Conservation (phyloP, 2,329 filamentous ascomycete genomes). For the Microsporum ferrugineum region DNA sequence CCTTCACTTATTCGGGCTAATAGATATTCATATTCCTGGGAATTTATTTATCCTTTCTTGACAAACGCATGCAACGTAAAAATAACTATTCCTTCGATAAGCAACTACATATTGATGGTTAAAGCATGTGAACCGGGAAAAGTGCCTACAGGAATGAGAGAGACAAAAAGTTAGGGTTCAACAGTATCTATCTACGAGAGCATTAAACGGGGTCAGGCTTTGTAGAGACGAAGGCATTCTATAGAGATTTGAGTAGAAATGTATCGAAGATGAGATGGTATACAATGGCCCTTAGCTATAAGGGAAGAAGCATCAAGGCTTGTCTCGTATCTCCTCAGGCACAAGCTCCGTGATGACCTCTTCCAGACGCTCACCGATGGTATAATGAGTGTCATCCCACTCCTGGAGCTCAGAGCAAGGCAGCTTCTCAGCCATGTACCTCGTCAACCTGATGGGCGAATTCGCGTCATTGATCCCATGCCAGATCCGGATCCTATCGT, state of each 20-base stretch:
- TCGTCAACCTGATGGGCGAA: conserved; percentile 23
- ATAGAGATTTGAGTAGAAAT: neutral
- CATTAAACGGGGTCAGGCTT: neutral
- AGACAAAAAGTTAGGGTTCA: neutral
- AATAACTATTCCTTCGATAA: too few relatives aligned
- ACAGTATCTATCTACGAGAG: neutral
- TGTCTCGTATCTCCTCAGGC: neutral
- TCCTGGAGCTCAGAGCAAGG: conserved; percentile 26
- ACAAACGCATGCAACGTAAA: too few relatives aligned
- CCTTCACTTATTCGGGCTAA: neutral
- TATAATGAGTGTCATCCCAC: conserved; percentile 21
- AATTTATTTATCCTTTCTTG: neutral
- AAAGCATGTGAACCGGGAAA: too few relatives aligned
- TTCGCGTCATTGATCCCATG: conserved; percentile 22
- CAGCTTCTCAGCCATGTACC: conserved; percentile 29
- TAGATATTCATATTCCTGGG: neutral
- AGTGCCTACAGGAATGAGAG: too few relatives aligned
- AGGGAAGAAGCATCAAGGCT: too few relatives aligned
- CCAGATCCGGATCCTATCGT: conserved; percentile 19
- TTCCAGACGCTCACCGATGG: conserved; percentile 4
- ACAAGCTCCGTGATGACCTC: conserved; percentile 5
- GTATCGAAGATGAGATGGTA: too few relatives aligned
- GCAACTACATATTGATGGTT: too few relatives aligned
- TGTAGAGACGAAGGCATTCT: neutral
- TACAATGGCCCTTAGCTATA: too few relatives aligned